These are phyloP conservation scores for Eurotiales sp. DNA, from an alignment of 2,329 filamentous ascomycete species.

Conservation along the genomic window DNA sequence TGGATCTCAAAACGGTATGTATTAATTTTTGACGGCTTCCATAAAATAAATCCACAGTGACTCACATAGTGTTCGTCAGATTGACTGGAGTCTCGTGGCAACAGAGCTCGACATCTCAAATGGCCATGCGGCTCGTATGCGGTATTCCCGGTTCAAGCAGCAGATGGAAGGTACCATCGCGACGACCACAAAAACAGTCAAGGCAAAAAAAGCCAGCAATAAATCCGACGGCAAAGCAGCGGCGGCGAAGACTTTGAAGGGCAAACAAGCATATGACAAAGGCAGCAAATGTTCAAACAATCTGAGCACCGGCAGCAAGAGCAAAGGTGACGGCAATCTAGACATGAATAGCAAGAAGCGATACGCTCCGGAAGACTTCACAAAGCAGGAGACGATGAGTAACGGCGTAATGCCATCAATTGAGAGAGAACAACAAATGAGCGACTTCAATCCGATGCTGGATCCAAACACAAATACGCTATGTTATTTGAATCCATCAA, in stretches of 20 bases:
- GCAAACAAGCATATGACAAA: slow-evolving; percentile 4
- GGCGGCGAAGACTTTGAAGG: slow-evolving; percentile 16
- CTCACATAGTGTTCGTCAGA: slow-evolving; percentile 27
- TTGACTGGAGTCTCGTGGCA: slow-evolving; percentile 54
- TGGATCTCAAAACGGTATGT: slow-evolving; percentile 50
- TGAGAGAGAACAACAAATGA: slow-evolving; percentile 6
- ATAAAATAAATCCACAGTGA: not conserved
- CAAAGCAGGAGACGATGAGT: slow-evolving; percentile 6
- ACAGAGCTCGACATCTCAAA: slow-evolving; percentile 50
- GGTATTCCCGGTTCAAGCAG: slow-evolving; percentile 52
- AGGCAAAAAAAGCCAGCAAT: slow-evolving; percentile 24
- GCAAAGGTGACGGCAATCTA: not conserved
- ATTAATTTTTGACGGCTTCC: not conserved
- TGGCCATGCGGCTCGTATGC: slow-evolving; percentile 56
- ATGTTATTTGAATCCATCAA: slow-evolving; percentile 14
- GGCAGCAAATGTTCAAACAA: not conserved
- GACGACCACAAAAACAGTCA: slow-evolving; percentile 17
- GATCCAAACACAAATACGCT: slow-evolving; percentile 10
- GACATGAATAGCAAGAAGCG: slow-evolving; percentile 13
- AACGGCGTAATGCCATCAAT: not conserved
- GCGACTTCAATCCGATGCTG: slow-evolving; percentile 1
- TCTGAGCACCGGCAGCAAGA: not conserved
- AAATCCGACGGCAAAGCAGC: slow-evolving; percentile 19
- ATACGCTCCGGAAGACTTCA: slow-evolving; percentile 7
- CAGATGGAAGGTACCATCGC: slow-evolving; percentile 47